Percentiles rank a stretch among this genome's conserved stretches.
These are phyloP conservation scores for Tylopilus plumbeoviolaceoides DNA, from an alignment of 768 basidiomycete genomes.

Conservation along the genomic window DNA sequence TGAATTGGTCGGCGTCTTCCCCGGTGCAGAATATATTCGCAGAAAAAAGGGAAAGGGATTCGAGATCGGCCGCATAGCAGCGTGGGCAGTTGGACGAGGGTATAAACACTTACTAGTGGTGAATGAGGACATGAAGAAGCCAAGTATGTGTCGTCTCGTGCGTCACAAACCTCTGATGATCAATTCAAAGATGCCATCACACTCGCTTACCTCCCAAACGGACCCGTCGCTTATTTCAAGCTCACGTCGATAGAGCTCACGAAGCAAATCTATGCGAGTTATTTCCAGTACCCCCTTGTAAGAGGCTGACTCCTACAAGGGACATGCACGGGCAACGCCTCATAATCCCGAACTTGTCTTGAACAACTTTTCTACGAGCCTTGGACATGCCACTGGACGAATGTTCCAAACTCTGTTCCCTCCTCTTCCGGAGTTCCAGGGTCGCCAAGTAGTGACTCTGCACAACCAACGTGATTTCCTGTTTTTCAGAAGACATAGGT, in stretches of 20 bases:
- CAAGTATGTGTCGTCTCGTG: constrained; percentile 56
- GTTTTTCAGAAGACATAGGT: constrained; percentile 96
- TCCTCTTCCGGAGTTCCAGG: constrained; percentile 91
- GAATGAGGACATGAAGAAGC: constrained; percentile 92
- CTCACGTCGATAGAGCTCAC: constrained; percentile 84
- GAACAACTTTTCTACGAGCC: constrained; percentile 89
- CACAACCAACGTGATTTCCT: constrained; percentile 98
- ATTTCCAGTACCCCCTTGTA: background rate
- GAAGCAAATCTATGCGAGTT: constrained; percentile 75
- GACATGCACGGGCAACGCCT: constrained; percentile 87
- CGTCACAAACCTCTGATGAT: constrained; percentile 5
- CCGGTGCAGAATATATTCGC: constrained; percentile 85
- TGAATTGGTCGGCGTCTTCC: constrained; percentile 84
- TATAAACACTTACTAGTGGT: constrained; percentile 90
- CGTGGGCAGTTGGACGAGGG: constrained; percentile 87
- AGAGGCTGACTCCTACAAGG: constrained; percentile 41
- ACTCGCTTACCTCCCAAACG: constrained; percentile 82
- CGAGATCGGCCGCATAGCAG: constrained; percentile 85
- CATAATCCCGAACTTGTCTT: constrained; percentile 95
- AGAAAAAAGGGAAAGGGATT: constrained; percentile 88
- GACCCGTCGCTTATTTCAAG: constrained; percentile 95
- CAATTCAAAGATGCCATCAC: constrained; percentile 78
- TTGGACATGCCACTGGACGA: constrained; percentile 89
- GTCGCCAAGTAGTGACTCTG: constrained; percentile 93
- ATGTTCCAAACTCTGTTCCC: constrained; percentile 98